These are phyloP conservation scores for Centaurea solstitialis DNA, from an alignment of 129 eudicot species.

Conservation along the genomic window DNA sequence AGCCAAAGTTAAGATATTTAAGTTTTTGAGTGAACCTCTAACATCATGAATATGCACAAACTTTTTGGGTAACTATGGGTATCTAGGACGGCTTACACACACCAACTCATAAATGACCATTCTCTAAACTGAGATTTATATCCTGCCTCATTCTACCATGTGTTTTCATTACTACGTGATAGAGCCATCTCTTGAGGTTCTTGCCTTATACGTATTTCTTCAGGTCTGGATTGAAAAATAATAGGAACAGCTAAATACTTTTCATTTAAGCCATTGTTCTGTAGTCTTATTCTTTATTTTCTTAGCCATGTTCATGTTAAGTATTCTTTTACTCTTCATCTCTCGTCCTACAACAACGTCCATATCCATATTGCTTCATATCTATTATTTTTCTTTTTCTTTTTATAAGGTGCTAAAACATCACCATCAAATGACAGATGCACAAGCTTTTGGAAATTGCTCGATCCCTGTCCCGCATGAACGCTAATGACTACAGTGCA, in stretches of 20 bases:
- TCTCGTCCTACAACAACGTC: not conserved
- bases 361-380: not conserved
- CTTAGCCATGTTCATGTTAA: not conserved
- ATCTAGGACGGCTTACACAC: no score
- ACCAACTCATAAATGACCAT: no score
- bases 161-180: no score
- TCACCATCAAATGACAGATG: conserved; percentile 56
- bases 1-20: not conserved
- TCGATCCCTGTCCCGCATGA: conserved; percentile 66
- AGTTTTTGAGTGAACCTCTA: not conserved
- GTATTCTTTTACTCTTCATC: not conserved
- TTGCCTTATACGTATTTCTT: no score
- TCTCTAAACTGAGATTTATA: no score
- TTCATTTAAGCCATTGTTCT: not conserved
- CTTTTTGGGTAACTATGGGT: no score
- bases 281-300: not conserved
- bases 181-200: no score
- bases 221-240: no score
- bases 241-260: no score
- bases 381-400: not conserved
- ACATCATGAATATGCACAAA: not conserved
- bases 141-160: no score
- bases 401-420: conserved; percentile 26
- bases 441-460: conserved; percentile 86
- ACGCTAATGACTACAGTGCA: conserved; percentile 72